These are phyloP conservation scores for Kodamaea fukazawae DNA, from an alignment of 805 yeast genomes.

Conservation along the genomic window DNA sequence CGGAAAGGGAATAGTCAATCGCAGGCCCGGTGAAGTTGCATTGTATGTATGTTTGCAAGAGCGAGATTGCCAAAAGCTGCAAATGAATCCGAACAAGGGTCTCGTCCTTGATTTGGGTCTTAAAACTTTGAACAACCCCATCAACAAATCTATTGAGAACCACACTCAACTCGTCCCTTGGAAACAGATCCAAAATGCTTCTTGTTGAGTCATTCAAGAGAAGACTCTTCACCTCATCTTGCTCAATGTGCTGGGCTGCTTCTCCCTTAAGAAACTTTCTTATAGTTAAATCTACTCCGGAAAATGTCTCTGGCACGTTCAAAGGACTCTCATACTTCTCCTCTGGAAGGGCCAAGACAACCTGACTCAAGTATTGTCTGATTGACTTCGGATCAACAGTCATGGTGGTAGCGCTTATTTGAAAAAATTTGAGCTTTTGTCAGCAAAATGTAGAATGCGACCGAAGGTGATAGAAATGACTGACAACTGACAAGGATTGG, in stretches of 20 bases:
- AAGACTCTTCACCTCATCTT: constrained; percentile 17
- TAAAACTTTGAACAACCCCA: constrained; percentile 11
- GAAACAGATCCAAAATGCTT: constrained; percentile 19
- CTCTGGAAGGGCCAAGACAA: constrained; percentile 18
- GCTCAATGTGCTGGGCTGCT: constrained; percentile 21
- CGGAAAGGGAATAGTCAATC: constrained; percentile 35
- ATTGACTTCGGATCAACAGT: neutral
- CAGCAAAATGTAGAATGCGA: too few relatives aligned
- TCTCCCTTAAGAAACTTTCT: constrained; percentile 23
- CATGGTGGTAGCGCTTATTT: neutral
- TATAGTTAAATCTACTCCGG: constrained; percentile 16
- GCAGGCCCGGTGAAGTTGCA: constrained; percentile 83
- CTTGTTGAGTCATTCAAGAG: constrained; percentile 16
- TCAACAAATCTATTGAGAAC: constrained; percentile 19
- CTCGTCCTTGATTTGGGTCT: constrained; percentile 10
- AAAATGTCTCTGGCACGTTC: constrained; percentile 7
- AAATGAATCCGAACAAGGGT: constrained; percentile 18
- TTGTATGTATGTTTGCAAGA: constrained; percentile 69
- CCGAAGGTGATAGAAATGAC: too few relatives aligned
- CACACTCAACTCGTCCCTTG: constrained; percentile 17
- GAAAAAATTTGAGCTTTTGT: too few relatives aligned
- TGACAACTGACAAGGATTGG: too few relatives aligned
- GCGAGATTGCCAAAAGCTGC: constrained; percentile 52
- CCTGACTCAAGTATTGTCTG: constrained; percentile 18
- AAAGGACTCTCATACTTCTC: constrained; percentile 13